Percentiles rank a stretch among this genome's conserved stretches.
Evolutionary conservation across 495 filamentous ascomycete genomes (phyloP).

Genomic region (Aspergillus indologenus): DNA sequence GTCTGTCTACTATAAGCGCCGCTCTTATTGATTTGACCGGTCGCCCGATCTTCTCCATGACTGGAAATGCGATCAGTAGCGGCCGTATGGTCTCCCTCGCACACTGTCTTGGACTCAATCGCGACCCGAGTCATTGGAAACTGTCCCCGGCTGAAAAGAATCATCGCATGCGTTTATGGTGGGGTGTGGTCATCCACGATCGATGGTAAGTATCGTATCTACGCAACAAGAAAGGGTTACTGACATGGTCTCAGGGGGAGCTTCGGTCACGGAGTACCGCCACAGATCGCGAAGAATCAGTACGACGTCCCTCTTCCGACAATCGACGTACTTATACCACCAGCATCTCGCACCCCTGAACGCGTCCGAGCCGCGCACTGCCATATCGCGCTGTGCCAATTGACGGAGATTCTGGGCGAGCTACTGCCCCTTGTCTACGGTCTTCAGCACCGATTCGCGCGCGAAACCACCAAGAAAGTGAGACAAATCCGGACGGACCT

Average conservation of each 20-base stretch:
- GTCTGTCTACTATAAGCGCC: constrained; percentile 48
- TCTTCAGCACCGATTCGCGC: constrained; percentile 37
- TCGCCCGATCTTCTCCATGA: constrained; percentile 51
- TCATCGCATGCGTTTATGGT: constrained; percentile 49
- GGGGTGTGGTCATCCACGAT: constrained; percentile 54
- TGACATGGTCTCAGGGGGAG: constrained; percentile 39
- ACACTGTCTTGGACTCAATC: constrained; percentile 51
- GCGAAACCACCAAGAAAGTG: constrained; percentile 42
- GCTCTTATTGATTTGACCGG: constrained; percentile 49
- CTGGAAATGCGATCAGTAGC: constrained; percentile 50
- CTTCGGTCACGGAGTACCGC: constrained; percentile 50
- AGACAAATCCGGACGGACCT: constrained; percentile 44
- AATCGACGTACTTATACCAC: constrained; percentile 37
- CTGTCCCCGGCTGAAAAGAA: constrained; percentile 47
- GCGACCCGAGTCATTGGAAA: constrained; percentile 48
- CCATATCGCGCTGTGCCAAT: constrained; percentile 49
- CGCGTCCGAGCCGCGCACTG: constrained; percentile 46
- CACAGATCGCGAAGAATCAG: constrained; percentile 47
- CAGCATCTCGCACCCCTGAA: constrained; percentile 34
- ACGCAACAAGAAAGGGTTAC: not conserved
- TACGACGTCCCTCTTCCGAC: constrained; percentile 55
- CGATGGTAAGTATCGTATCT: constrained; percentile 36
- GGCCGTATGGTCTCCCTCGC: constrained; percentile 49
- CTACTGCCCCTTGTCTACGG: constrained; percentile 51
- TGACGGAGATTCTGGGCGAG: constrained; percentile 53